Percentiles rank a stretch among this genome's conserved stretches.
Conservation (phyloP, 768 basidiomycete genomes). For the Boletus rubropictus region DNA sequence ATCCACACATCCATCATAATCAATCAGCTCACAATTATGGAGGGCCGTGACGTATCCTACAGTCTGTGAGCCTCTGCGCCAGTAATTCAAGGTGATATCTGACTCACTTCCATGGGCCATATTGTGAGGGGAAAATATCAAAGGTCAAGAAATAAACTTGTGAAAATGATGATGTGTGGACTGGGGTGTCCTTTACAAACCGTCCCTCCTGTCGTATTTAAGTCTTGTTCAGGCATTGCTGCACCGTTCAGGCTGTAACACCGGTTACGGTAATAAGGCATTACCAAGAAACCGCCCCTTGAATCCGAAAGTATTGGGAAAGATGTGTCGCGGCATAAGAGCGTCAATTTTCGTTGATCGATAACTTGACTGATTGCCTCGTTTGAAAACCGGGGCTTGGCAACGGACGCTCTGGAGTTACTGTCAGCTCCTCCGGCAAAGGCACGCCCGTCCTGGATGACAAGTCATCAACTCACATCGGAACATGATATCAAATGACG, state of each 20-base stretch:
- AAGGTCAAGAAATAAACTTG: neutral
- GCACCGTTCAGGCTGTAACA: neutral
- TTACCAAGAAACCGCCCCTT: neutral
- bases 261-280: slow-evolving; percentile 1
- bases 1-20: neutral
- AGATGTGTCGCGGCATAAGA: neutral
- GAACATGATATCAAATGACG: neutral
- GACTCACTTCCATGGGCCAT: slow-evolving; percentile 24
- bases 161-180: neutral
- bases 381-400: slow-evolving; percentile 19
- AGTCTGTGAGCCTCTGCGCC: slow-evolving; percentile 8
- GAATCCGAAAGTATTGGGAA: slow-evolving; percentile 1
- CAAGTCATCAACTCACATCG: slow-evolving; percentile 1
- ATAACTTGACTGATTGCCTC: slow-evolving; percentile 13
- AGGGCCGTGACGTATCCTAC: slow-evolving; percentile 32
- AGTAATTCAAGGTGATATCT: neutral
- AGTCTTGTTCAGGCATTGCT: neutral
- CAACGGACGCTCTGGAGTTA: slow-evolving; percentile 4
- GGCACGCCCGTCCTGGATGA: neutral
- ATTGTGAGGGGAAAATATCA: neutral
- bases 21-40: slow-evolving; percentile 41
- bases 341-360: slow-evolving; percentile 1
- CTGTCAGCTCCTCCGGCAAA: neutral
- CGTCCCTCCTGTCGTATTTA: slow-evolving; percentile 22
- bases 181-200: neutral